These are phyloP conservation scores for Adiantum capillusveneris DNA, from an alignment of 75 land plant species.

Conservation along the genomic window DNA sequence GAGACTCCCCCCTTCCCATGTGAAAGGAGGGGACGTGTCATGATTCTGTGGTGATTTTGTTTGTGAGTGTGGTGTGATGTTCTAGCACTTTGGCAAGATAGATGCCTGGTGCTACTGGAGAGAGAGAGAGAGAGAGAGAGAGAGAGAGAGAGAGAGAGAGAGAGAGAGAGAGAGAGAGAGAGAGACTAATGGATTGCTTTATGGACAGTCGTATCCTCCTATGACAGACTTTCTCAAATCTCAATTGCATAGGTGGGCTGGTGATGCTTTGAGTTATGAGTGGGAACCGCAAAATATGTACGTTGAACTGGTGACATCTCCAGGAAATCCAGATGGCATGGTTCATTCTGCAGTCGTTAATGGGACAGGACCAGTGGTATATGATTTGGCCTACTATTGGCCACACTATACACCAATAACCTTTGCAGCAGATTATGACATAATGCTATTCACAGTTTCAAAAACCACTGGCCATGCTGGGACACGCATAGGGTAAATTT, in stretches of 20 bases:
- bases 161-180: background rate
- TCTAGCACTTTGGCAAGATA: too few species aligned
- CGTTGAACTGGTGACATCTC: slow-evolving; percentile 85
- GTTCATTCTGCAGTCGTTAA: slow-evolving; percentile 45
- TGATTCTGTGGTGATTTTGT: too few species aligned
- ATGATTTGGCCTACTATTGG: slow-evolving; percentile 95
- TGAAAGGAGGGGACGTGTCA: too few species aligned
- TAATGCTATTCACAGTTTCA: slow-evolving; percentile 89
- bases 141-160: slow-evolving; percentile 8
- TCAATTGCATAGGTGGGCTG: slow-evolving; percentile 71
- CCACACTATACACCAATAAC: slow-evolving; percentile 93
- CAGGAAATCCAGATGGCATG: slow-evolving; percentile 87
- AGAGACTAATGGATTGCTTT: background rate
- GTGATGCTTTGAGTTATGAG: slow-evolving; percentile 52
- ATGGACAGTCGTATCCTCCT: slow-evolving; percentile 63
- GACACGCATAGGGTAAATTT: slow-evolving; percentile 68
- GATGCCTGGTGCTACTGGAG: too few species aligned
- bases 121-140: too few species aligned
- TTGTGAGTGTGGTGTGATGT: too few species aligned
- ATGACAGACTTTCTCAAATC: slow-evolving; percentile 68
- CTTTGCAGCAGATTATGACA: slow-evolving; percentile 59
- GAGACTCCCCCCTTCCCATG: too few species aligned
- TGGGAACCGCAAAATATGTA: slow-evolving; percentile 25
- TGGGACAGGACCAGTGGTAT: slow-evolving; percentile 45
- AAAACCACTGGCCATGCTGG: slow-evolving; percentile 96